Conservation (phyloP, 768 basidiomycete genomes). For the Dentipellis fragilis region DNA sequence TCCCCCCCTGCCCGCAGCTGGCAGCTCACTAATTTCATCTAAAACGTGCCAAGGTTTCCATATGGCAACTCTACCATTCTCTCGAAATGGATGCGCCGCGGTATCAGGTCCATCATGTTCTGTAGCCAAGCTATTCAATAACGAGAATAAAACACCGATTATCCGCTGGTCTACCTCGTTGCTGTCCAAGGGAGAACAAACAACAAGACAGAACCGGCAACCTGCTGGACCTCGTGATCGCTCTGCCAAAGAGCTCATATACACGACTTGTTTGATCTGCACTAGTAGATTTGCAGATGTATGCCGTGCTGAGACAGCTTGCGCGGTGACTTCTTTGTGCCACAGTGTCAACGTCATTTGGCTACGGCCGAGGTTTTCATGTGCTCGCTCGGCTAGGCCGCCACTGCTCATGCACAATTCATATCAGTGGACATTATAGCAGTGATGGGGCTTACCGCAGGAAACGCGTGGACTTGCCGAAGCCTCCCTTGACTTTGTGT, state of each 20-base stretch:
- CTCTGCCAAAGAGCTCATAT: not conserved
- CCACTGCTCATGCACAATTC: not conserved
- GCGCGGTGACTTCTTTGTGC: conserved; percentile 4
- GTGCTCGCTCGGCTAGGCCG: conserved; percentile 8
- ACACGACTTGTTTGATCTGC: conserved; percentile 3
- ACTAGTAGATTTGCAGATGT: conserved; percentile 2
- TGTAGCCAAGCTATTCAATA: no score
- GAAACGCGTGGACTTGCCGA: not conserved
- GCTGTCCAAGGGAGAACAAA: not conserved
- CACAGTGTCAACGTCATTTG: conserved; percentile 5
- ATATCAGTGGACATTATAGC: not conserved
- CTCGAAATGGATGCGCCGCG: no score
- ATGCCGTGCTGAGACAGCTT: not conserved
- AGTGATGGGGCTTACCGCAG: not conserved
- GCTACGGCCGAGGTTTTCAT: conserved; percentile 2
- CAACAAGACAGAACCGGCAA: conserved; percentile 5
- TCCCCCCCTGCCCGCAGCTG: no score
- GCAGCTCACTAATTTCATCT: no score
- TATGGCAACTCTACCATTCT: no score
- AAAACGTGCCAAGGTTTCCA: no score
- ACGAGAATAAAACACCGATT: no score
- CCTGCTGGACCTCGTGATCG: not conserved
- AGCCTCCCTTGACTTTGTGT: not conserved
- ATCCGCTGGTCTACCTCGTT: no score
- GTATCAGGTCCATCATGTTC: no score